These are phyloP conservation scores for Pseudovirgaria hyperparasitica DNA, from an alignment of 2,329 filamentous ascomycete genomes.

Conservation along the genomic window DNA sequence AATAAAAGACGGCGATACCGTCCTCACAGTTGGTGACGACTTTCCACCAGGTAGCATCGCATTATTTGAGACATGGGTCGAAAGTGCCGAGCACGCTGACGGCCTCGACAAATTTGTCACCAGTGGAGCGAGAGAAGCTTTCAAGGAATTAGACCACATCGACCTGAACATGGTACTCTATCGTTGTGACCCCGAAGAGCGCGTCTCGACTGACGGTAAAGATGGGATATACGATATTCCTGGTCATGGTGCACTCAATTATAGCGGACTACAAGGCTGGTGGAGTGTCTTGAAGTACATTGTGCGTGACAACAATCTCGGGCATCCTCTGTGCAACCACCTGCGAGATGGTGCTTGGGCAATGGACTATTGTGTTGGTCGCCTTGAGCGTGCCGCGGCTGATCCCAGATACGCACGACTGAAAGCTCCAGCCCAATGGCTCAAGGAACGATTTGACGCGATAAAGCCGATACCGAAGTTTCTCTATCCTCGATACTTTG, in stretches of 20 bases:
- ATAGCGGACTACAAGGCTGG: constrained; percentile 97
- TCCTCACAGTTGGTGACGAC: constrained; percentile 65
- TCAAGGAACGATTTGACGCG: constrained; percentile 73
- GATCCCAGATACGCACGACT: constrained; percentile 51
- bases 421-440: constrained; percentile 57
- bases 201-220: constrained; percentile 61
- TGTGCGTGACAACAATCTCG: constrained; percentile 78
- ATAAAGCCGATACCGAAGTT: constrained; percentile 79
- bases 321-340: constrained; percentile 86
- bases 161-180: constrained; percentile 91
- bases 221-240: constrained; percentile 89
- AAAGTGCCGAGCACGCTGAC: constrained; percentile 68
- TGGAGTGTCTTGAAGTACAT: constrained; percentile 84
- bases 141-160: constrained; percentile 58
- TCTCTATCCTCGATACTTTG: constrained; percentile 85
- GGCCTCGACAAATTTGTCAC: constrained; percentile 81
- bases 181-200: constrained; percentile 79
- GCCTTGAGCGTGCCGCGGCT: constrained; percentile 60
- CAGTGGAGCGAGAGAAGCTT: constrained; percentile 65
- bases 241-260: constrained; percentile 71
- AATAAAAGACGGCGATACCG: constrained; percentile 57
- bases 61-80: constrained; percentile 92
- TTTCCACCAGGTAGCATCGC: constrained; percentile 93
- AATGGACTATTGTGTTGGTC: constrained; percentile 71
- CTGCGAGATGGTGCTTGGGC: constrained; percentile 86